phyloP scores from a whole-genome alignment of 176 grass and related monocot species.

The Phoenix dactylifera region DNA sequence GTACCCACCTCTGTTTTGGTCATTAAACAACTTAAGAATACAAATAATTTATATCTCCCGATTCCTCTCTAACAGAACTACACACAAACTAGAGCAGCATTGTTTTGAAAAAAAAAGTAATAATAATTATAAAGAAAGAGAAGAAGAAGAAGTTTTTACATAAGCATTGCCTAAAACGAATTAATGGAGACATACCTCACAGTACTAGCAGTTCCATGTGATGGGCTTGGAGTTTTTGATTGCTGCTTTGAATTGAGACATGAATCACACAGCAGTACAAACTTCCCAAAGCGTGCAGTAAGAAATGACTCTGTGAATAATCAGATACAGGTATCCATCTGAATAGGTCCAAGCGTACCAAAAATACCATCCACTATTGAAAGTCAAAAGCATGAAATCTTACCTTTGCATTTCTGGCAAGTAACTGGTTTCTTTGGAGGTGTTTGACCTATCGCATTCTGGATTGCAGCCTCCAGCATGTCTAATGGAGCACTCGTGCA shows the following conservation, averaged over 20 bases:
- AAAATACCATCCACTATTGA: too few relatives aligned
- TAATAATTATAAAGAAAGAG: too few relatives aligned
- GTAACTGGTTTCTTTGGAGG: slow-evolving; percentile 32
- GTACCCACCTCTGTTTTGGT: too few relatives aligned
- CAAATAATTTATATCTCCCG: too few relatives aligned
- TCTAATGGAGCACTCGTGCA: slow-evolving; percentile 36
- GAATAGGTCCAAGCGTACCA: not conserved
- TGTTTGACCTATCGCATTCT: slow-evolving; percentile 32
- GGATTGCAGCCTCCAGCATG: slow-evolving; percentile 43
- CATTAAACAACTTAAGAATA: too few relatives aligned
- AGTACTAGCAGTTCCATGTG: not conserved
- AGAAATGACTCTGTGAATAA: slow-evolving; percentile 32
- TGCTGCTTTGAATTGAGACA: slow-evolving; percentile 37
- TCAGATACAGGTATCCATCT: not conserved
- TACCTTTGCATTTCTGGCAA: slow-evolving; percentile 48
- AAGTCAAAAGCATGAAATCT: not conserved
- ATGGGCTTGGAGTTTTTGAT: slow-evolving; percentile 13
- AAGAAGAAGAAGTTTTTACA: too few relatives aligned
- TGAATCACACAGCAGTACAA: slow-evolving; percentile 46
- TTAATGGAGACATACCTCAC: not conserved
- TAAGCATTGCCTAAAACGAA: too few relatives aligned
- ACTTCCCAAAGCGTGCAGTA: slow-evolving; percentile 32
- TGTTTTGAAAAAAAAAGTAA: too few relatives aligned
- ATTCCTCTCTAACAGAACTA: too few relatives aligned
- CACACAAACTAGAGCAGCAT: too few relatives aligned